Percentiles rank a stretch among this genome's conserved stretches.
These are phyloP conservation scores for Zasmidium citrigriseum DNA, from an alignment of 2,329 filamentous ascomycete species.

Conservation along the genomic window DNA sequence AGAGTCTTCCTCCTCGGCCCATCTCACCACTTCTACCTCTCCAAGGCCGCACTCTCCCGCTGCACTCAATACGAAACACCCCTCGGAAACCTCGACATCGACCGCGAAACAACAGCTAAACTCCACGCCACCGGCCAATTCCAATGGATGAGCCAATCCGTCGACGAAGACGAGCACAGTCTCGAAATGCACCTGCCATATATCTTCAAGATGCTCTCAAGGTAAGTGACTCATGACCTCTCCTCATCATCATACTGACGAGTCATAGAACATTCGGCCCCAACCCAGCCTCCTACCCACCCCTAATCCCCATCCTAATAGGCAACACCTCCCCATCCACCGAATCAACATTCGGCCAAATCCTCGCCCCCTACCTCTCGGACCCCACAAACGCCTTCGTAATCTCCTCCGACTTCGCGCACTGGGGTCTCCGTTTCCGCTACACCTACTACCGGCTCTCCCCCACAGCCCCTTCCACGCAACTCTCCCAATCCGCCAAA, in stretches of 20 bases:
- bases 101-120: constrained; percentile 56
- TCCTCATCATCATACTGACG: neutral
- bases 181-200: constrained; percentile 97
- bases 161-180: constrained; percentile 85
- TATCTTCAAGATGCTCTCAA: constrained; percentile 74
- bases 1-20: constrained; percentile 90
- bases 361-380: constrained; percentile 76
- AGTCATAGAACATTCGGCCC: constrained; percentile 33
- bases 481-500: constrained; percentile 45
- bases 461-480: constrained; percentile 39
- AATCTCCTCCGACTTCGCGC: constrained; percentile 93
- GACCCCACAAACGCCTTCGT: constrained; percentile 80
- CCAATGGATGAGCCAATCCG: constrained; percentile 61
- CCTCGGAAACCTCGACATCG: constrained; percentile 68
- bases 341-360: constrained; percentile 67
- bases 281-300: constrained; percentile 61
- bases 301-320: constrained; percentile 81
- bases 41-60: constrained; percentile 72
- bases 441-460: constrained; percentile 76
- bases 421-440: constrained; percentile 84
- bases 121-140: constrained; percentile 60
- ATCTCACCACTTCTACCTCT: constrained; percentile 83
- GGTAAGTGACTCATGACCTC: constrained; percentile 32
- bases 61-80: constrained; percentile 74
- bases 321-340: constrained; percentile 68